phyloP scores from a whole-genome alignment of 75 land plant genomes.

The Isoetes taiwanensis region DNA sequence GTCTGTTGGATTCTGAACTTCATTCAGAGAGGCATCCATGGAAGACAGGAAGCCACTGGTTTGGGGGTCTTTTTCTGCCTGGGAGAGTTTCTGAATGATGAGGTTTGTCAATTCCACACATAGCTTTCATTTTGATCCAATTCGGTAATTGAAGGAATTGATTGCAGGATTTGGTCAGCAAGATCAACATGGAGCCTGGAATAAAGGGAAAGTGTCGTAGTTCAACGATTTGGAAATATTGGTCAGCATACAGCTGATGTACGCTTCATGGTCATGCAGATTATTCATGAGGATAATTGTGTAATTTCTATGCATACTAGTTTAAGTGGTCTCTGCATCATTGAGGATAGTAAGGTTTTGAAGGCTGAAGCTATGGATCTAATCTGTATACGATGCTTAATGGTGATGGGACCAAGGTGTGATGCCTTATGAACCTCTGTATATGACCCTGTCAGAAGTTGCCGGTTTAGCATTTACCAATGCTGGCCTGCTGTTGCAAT shows the following conservation, averaged over 20 bases:
- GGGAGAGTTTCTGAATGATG: conserved; percentile 5
- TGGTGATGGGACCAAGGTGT: too few relatives aligned
- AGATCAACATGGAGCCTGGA: conserved; percentile 14
- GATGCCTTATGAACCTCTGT: too few relatives aligned
- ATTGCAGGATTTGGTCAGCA: conserved; percentile 13
- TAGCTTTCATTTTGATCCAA: background rate
- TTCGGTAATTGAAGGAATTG: background rate
- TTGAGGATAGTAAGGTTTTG: too few relatives aligned
- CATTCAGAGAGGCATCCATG: background rate
- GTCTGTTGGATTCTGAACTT: too few relatives aligned
- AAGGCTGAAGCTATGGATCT: too few relatives aligned
- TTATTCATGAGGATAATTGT: too few relatives aligned
- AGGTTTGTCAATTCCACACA: background rate
- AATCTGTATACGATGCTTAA: too few relatives aligned
- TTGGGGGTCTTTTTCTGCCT: conserved; percentile 1
- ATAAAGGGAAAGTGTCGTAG: conserved; percentile 23
- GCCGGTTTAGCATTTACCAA: too few relatives aligned
- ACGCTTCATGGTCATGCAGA: background rate
- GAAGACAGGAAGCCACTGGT: conserved; percentile 6
- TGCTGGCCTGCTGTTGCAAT: too few relatives aligned
- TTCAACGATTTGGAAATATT: conserved; percentile 30
- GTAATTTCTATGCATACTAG: too few relatives aligned
- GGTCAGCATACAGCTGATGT: conserved; percentile 28
- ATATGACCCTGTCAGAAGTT: too few relatives aligned
- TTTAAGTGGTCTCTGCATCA: too few relatives aligned